Conservation (phyloP, 2,329 filamentous ascomycete genomes). For the Fusarium cicatricum region DNA sequence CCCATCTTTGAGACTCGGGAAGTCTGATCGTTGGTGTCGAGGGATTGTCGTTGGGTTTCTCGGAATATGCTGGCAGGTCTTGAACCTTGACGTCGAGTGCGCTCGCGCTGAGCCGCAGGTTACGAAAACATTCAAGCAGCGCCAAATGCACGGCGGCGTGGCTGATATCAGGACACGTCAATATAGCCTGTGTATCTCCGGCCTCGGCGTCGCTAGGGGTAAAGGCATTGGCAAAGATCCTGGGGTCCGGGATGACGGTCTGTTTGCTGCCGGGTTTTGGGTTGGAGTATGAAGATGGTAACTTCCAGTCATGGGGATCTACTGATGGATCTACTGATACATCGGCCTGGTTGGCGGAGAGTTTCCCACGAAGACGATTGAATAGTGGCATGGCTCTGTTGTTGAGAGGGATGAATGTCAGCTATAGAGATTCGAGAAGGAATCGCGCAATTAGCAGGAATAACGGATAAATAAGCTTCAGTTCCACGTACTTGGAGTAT, state of each 20-base stretch:
- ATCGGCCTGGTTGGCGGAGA: conserved; percentile 5
- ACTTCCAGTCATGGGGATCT: conserved; percentile 24
- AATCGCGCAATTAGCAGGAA: too few relatives aligned
- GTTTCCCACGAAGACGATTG: conserved; percentile 8
- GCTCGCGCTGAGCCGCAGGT: conserved; percentile 6
- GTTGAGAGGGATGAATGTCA: too few relatives aligned
- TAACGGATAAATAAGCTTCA: too few relatives aligned
- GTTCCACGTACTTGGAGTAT: too few relatives aligned
- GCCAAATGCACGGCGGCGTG: conserved; percentile 27
- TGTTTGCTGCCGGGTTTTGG: conserved; percentile 7
- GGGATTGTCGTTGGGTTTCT: not conserved
- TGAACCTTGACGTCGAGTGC: conserved; percentile 9
- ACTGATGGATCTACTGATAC: too few relatives aligned
- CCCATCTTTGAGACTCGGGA: conserved; percentile 22
- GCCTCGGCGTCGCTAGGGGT: not conserved
- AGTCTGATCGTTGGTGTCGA: not conserved
- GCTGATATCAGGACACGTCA: conserved; percentile 14
- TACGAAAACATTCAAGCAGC: conserved; percentile 23
- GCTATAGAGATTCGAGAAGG: too few relatives aligned
- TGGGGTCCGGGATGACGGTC: conserved; percentile 15
- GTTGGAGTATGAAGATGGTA: conserved; percentile 16
- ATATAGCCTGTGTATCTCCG: not conserved
- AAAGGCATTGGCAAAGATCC: conserved; percentile 15
- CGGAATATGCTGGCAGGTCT: conserved; percentile 11
- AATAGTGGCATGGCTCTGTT: conserved; percentile 15